Evolutionary conservation across 352 stramenopile species (phyloP), one percentile per base, ranked within the genome.

Genomic region (Globisporangium perplexum): DNA sequence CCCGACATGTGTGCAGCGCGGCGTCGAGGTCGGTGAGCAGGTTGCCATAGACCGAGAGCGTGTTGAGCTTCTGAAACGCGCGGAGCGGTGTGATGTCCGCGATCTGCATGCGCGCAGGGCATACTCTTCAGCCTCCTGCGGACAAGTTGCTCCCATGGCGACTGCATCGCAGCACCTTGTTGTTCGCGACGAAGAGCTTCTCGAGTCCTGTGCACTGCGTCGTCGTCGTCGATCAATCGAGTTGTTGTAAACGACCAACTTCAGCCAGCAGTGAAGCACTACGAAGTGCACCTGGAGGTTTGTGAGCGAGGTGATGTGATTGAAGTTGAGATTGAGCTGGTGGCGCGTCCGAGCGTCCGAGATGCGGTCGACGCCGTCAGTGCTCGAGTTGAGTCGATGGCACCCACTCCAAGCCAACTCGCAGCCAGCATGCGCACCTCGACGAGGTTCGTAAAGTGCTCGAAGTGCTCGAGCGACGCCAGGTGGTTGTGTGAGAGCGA

Each of bases 401-500:
- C 26, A 17, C 20, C 28, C 51, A 22, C 31, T 17, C 31, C 14
- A 38, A 12, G 28, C 12, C 47, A 42, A 54, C 11, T n/a, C n/a
- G n/a, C n/a, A n/a, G 18, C 30, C 12, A 38, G 43, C 4, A 12
- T 33, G 38, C 35, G 24, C 50, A 93, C 80, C 61, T 93, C 83
- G 28, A 91, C 64, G 59, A 93, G 61, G 60, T 88, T 90, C 41
- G 66, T 68, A 18, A 90, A 73, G 53, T 83, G 60, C 62, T 88
- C 66, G 39, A 90, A 93, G 30, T 81, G 57, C 5, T 82, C 54
- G 2, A 93, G 62, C 39, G 71, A 80, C 24, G 61, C 55, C 23
- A 93, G 64, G 18, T 62, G 65, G 57, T 93, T 93, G 74, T 93
- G 83, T 6, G 83, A 93, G 3, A 93, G 64, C 26, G 83, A 93